Base-by-base conservation (phyloP, 805 yeast genomes). In the Spathaspora girioi region DNA sequence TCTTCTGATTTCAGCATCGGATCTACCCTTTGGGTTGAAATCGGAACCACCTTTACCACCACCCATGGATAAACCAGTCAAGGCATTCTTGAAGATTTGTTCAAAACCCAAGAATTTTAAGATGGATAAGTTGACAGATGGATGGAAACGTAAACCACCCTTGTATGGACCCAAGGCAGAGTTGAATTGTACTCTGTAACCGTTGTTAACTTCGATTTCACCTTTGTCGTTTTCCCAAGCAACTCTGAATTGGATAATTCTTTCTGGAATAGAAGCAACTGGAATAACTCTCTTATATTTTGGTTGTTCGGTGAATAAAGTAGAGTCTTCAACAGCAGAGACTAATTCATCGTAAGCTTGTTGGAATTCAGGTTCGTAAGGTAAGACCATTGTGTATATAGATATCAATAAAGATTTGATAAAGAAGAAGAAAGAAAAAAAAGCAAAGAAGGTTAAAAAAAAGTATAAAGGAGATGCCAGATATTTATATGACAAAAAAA, bases 11-110 rank as follows among this genome's bases (percentile, higher is more conserved):
- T 93, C 99, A 64, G 77, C 73, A 75, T 92, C 94, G 54, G 96
- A 81, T 76, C 86, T 87, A 69, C 93, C 96, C 83, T 93, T 93
- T 66, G 97, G 97, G 78, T 92, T 91, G 77, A 93, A 94, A 77
- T 93, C 97, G 55, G 96, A 81, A 73, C 99, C 99, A 83, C 99
- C 99, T 75, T 93, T 93, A 77, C 97, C 99, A 80, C 99, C 99
- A 72, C 99, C 99, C 87, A 93, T 92, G 83, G 86, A 82, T 64
- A 92, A 82, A 66, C 98, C 98, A 64, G 99, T 93, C 67, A 93
- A 81, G 48, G 99, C 98, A 70, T 93, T 93, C 83, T 93, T 93
- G 84, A 93, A 94, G 73, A 91, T 91, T 79, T 93, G 99, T 80
- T 93, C 99, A 74, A 89, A 93, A 66, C 98, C 99, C 68, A 93